Evolutionary conservation across 2,329 filamentous ascomycete genomes (phyloP).

Genomic region (Ampelomyces quisqualis): DNA sequence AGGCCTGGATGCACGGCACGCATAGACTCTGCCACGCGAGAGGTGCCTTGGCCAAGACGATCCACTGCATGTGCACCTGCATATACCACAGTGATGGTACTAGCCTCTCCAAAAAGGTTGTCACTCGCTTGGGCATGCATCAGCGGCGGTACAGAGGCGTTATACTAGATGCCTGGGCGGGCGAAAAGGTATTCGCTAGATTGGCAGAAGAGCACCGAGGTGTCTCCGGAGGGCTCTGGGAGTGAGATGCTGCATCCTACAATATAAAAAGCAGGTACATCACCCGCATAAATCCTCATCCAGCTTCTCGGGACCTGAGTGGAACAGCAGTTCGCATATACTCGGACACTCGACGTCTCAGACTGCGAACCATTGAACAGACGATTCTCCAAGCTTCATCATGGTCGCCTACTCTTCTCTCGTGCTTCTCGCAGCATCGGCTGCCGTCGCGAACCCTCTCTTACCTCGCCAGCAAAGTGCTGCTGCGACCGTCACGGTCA

Average conservation of each 20-base stretch:
- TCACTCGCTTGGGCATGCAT: conserved; percentile 6
- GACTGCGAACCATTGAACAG: conserved; percentile 4
- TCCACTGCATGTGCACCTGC: conserved; percentile 8
- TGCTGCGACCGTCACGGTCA: conserved; percentile 25
- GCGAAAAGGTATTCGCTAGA: conserved; percentile 5
- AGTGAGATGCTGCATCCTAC: conserved; percentile 12
- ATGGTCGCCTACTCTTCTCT: conserved; percentile 29
- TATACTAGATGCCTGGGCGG: conserved; percentile 14
- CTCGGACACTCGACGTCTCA: conserved; percentile 4
- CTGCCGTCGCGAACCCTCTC: conserved; percentile 30
- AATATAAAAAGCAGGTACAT: conserved; percentile 28
- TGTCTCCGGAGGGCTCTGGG: background rate
- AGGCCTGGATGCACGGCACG: conserved; percentile 9
- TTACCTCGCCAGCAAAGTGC: conserved; percentile 17
- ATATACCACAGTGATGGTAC: conserved; percentile 14
- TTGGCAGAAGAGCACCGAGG: conserved; percentile 23
- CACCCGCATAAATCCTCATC: conserved; percentile 17
- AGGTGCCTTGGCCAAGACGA: conserved; percentile 20
- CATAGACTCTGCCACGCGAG: conserved; percentile 18
- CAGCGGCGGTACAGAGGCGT: conserved; percentile 15
- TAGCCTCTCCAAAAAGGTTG: conserved; percentile 8
- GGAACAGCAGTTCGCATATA: conserved; percentile 21
- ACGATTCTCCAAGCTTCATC: conserved; percentile 7
- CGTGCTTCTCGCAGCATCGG: conserved; percentile 31
- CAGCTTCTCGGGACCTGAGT: conserved; percentile 22